Evolutionary conservation across 129 eudicot genomes (phyloP), one percentile per base, ranked within the genome.

Genomic region (Solidago caesia): DNA sequence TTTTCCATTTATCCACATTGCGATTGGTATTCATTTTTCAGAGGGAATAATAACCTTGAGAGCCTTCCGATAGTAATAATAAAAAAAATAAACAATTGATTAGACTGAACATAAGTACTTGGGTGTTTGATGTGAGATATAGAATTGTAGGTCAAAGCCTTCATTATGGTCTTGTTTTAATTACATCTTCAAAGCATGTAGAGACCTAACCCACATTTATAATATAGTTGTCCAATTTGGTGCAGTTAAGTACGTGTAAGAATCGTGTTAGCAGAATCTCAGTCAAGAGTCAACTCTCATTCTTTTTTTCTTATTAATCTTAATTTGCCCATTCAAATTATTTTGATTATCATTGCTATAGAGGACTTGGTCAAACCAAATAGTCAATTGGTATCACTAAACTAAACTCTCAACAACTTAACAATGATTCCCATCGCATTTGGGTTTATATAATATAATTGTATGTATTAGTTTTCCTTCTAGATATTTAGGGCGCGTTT

Each of bases 211-310:
- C 52, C 39, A 33, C 39, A 33, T 33, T 33, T 33, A 33, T 71
- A 82, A 56, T 41, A 56, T 62, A 29, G 75, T 62, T 79, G 82
- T 59, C 67, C 45, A 43, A 78, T 55, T 70, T 52, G 57, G 68
- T 59, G 7, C 58, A 12, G 13, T n/a, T 45, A 33, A 7, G 60
- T 77, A 21, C 81, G 75, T 77, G 81, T 68, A 6, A 69, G 64
- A 77, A 77, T 77, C 75, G 69, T 61, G 76, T 64, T 44, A 66
- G 74, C 65, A 73, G 77, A 82, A 82, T 82, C 85, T 53, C 51
- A 82, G 86, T 77, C 76, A 55, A 82, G 63, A 51, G 86, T 82
- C 76, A 73, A 73, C 86, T 64, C 63, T 61, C 44, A 68, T 75
- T 67, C 69, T 81, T 57, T 45, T 67, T 73, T 66, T 51, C 69